These are phyloP conservation scores for Aspergillus sp. DNA, from an alignment of 2,329 filamentous ascomycete genomes.

Conservation along the genomic window DNA sequence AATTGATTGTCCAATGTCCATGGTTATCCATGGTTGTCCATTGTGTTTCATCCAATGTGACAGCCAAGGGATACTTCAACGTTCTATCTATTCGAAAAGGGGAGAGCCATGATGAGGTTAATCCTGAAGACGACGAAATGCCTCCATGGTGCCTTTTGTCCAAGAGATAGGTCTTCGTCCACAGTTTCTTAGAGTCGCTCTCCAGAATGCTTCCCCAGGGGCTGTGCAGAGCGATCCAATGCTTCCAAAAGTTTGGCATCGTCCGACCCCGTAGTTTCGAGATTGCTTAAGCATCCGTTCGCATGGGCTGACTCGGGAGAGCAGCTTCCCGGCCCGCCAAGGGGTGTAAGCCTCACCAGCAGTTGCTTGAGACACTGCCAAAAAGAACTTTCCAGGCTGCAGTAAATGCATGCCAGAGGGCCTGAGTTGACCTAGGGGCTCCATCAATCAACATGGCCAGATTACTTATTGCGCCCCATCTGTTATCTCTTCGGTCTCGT, in stretches of 20 bases:
- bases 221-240: background rate
- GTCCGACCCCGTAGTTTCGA: background rate
- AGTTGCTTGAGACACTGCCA: too few species aligned
- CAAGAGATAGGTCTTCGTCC: background rate
- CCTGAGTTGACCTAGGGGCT: background rate
- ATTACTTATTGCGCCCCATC: conserved; percentile 1
- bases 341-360: background rate
- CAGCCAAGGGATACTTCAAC: background rate
- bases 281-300: background rate
- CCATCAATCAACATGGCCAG: conserved; percentile 8
- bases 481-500: background rate
- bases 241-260: background rate
- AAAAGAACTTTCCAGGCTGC: background rate
- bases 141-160: background rate
- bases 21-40: too few species aligned
- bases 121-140: background rate
- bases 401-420: background rate
- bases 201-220: background rate
- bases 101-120: background rate
- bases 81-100: background rate
- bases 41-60: background rate
- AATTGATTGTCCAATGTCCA: too few species aligned
- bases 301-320: conserved; percentile 10
- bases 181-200: background rate
- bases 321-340: conserved; percentile 10